Conservation (phyloP, 1,284 basidiomycete species). For the Cutaneotrichosporon sp. region DNA sequence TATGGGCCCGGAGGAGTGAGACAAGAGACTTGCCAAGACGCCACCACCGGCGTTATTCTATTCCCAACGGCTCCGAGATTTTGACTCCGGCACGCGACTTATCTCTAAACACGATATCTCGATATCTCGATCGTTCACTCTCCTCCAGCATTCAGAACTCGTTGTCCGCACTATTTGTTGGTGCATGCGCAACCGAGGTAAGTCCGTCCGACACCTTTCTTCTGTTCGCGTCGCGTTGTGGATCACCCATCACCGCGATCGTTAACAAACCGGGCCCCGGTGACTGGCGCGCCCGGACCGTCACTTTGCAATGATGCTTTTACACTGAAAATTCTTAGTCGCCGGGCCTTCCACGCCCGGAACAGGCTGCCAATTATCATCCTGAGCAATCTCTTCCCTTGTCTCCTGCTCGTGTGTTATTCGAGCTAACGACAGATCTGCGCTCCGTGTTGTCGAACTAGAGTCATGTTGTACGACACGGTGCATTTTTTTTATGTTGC, state of each 20-base stretch:
- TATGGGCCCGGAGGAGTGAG: neutral
- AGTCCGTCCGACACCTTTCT: neutral
- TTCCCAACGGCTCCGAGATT: neutral
- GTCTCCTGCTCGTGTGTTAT: neutral
- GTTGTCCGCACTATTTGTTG: neutral
- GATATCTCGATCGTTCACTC: neutral
- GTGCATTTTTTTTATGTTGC: neutral
- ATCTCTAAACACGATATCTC: too few species aligned
- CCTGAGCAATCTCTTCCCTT: slow-evolving; percentile 5
- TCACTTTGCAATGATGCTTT: slow-evolving; percentile 6
- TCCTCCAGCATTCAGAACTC: neutral
- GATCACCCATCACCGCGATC: neutral
- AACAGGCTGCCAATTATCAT: slow-evolving; percentile 9
- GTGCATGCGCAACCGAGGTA: neutral
- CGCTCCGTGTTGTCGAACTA: neutral
- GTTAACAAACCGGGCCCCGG: too few species aligned
- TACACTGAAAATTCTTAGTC: slow-evolving; percentile 15
- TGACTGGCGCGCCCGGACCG: neutral
- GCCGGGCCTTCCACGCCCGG: neutral
- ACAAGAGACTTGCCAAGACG: neutral
- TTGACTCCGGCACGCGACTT: neutral
- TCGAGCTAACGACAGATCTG: neutral
- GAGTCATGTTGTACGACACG: neutral
- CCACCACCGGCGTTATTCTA: slow-evolving; percentile 3
- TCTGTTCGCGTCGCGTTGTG: neutral